Evolutionary conservation across 257 asterid species (phyloP).

Genomic region (Solanum tacnaense): DNA sequence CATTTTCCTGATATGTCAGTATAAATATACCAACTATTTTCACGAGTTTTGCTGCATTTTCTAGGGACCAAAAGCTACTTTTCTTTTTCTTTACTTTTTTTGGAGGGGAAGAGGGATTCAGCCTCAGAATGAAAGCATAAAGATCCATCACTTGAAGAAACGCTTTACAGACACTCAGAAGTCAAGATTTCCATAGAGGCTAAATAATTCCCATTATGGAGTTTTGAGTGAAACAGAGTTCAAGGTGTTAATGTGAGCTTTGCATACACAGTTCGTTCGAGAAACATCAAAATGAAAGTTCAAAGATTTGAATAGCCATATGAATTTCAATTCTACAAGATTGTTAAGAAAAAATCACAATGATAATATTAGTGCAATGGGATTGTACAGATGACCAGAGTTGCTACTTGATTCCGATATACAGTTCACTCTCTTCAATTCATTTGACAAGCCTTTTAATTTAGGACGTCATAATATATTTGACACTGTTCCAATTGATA

Average conservation of each 20-base stretch:
- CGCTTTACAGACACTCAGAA: neutral
- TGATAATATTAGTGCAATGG: neutral
- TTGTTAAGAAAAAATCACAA: neutral
- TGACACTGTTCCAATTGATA: neutral
- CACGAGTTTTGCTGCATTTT: neutral
- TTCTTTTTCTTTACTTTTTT: neutral
- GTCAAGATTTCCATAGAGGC: neutral
- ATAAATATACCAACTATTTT: neutral
- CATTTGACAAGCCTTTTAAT: neutral
- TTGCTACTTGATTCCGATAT: neutral
- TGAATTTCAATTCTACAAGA: neutral
- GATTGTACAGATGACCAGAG: neutral
- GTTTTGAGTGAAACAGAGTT: neutral
- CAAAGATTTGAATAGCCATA: neutral
- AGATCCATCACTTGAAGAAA: neutral
- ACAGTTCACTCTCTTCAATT: neutral
- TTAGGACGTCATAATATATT: neutral
- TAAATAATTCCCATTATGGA: neutral
- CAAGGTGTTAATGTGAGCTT: neutral
- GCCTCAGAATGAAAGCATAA: neutral
- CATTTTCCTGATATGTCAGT: neutral
- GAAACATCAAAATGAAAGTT: neutral
- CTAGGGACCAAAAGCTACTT: neutral
- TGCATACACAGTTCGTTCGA: neutral
- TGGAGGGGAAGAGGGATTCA: neutral